phyloP scores from a whole-genome alignment of 441 rosid genomes.

The Lepidium campestre region DNA sequence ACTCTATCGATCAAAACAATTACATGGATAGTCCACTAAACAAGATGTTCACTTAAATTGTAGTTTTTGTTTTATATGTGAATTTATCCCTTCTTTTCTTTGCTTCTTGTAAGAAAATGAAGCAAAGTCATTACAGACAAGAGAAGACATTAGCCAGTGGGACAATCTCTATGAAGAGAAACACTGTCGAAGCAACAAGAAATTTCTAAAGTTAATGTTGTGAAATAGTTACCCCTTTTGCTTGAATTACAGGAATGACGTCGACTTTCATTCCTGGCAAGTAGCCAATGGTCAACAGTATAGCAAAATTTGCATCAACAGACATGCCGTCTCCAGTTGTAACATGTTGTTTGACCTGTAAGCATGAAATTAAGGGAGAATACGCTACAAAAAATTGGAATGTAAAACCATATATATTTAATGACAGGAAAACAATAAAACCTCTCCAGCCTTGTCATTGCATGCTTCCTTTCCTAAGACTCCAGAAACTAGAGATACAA shows the following conservation, averaged over 20 bases:
- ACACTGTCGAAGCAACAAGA: neutral
- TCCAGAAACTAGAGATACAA: constrained; percentile 47
- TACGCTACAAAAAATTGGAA: neutral
- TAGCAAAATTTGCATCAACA: constrained; percentile 24
- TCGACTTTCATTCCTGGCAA: constrained; percentile 83
- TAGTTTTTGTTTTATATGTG: neutral
- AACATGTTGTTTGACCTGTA: constrained; percentile 37
- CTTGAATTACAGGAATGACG: constrained; percentile 43
- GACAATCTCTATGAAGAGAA: neutral
- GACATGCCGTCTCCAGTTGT: neutral
- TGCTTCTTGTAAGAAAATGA: neutral
- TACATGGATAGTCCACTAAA: neutral
- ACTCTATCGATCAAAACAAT: neutral
- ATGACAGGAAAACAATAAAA: constrained; percentile 14
- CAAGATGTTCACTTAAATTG: neutral
- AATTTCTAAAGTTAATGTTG: neutral
- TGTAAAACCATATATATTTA: neutral
- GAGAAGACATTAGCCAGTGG: neutral
- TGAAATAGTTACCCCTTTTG: constrained; percentile 26
- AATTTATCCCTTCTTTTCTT: neutral
- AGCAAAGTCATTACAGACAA: neutral
- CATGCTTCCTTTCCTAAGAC: constrained; percentile 59
- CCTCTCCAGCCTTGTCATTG: constrained; percentile 57
- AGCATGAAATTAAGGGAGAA: neutral
- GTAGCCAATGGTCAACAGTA: constrained; percentile 67